A percentile compares a stretch with the other conserved stretches of the same genome.
phyloP scores from a whole-genome alignment of 116 monocot genomes.

The Iris pallida region DNA sequence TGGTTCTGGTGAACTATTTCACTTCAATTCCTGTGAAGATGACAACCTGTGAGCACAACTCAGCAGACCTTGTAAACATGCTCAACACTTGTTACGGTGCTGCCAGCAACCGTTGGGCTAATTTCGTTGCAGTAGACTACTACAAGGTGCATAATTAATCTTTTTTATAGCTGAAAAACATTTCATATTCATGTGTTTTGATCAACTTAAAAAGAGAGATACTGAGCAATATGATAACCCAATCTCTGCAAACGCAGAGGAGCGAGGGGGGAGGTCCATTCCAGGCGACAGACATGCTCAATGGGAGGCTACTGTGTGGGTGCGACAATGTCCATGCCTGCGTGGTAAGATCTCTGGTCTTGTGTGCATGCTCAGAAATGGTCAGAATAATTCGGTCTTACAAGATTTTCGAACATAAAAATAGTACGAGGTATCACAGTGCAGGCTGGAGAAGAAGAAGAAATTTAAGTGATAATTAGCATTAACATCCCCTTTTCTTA shows the following conservation, averaged over 20 bases:
- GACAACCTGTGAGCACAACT: slow-evolving; percentile 27
- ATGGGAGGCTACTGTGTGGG: slow-evolving; percentile 56
- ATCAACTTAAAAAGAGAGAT: no score
- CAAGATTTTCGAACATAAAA: no score
- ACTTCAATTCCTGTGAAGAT: slow-evolving; percentile 8
- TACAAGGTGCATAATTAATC: slow-evolving; percentile 28
- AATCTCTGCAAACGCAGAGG: slow-evolving; percentile 26
- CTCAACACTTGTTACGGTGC: slow-evolving; percentile 23
- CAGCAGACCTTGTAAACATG: slow-evolving; percentile 32
- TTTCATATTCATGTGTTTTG: no score
- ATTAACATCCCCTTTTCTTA: background rate
- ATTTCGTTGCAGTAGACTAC: slow-evolving; percentile 47
- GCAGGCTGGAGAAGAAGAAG: no score
- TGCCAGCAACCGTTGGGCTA: slow-evolving; percentile 39
- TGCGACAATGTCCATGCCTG: slow-evolving; percentile 56
- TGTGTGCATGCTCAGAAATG: no score
- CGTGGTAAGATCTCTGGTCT: slow-evolving; percentile 13
- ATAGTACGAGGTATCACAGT: background rate
- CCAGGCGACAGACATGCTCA: slow-evolving; percentile 57
- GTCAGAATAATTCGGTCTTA: no score
- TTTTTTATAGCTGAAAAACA: background rate
- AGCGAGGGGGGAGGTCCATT: slow-evolving; percentile 56
- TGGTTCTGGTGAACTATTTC: slow-evolving; percentile 31
- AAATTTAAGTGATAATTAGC: no score
- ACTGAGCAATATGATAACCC: no score